Evolutionary conservation across 257 asterid genomes (phyloP).

Genomic region (Forsythia viridissima): DNA sequence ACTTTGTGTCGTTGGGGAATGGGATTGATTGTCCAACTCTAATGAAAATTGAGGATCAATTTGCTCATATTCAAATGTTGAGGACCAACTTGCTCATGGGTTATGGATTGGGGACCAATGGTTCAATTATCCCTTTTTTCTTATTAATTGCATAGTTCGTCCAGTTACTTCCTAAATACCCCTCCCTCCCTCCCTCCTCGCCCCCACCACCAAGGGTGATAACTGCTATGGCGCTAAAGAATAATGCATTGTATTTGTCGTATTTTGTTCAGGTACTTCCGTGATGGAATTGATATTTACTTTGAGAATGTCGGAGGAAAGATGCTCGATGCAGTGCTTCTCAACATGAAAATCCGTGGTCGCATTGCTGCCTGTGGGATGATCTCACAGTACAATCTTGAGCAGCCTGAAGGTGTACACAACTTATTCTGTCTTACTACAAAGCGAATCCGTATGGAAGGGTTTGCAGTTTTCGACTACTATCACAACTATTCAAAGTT

Average conservation of each 20-base stretch:
- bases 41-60: background rate
- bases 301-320: conserved; percentile 39
- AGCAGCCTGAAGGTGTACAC: conserved; percentile 8
- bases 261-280: conserved; percentile 23
- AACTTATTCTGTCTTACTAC: conserved; percentile 1
- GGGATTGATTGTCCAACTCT: background rate
- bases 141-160: too few relatives aligned
- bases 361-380: conserved; percentile 33
- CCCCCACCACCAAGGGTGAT: background rate
- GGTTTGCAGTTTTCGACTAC: conserved; percentile 16
- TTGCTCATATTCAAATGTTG: background rate
- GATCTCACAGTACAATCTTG: conserved; percentile 37
- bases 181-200: too few relatives aligned
- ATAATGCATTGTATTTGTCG: background rate
- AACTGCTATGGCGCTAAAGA: background rate
- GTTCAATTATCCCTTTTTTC: too few relatives aligned
- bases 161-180: too few relatives aligned
- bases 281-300: conserved; percentile 37
- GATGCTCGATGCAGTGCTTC: conserved; percentile 32
- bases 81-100: background rate
- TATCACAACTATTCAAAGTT: conserved; percentile 23
- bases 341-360: conserved; percentile 27
- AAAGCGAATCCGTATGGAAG: conserved; percentile 26
- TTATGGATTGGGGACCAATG: too few relatives aligned
- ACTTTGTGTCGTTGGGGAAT: background rate